Evolutionary conservation across 805 yeast species (phyloP), one percentile per base, ranked within the genome.

Genomic region (Schizosaccharomyces osmophilus): DNA sequence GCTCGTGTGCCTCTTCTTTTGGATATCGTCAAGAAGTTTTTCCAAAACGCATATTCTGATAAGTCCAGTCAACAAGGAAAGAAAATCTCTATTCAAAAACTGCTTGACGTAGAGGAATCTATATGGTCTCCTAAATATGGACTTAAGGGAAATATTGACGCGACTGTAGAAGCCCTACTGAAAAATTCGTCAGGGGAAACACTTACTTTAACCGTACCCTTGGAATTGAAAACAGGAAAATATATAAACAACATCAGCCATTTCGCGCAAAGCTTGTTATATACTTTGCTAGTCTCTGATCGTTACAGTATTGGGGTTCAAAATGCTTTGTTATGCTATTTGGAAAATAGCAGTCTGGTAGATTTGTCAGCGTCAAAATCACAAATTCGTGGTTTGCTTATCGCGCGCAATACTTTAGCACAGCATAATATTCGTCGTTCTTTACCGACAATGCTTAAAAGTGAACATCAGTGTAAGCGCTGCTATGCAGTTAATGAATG

Each of bases 91-190:
- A 81, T 85, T 0, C 74, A 79, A 17, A 81, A 83, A 62, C 78
- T 88, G 8, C 73, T 87, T 42, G 95, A 86, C 67, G 80, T 87
- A 9, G 99, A 93, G 70, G 97, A 93, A 67, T 85, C 82, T 66
- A 83, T 93, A 15, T 82, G 95, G 87, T 87, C 97, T 0, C 95
- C 97, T 0, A 78, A 80, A 68, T 88, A 79, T 73, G 99, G 99
- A 0, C 71, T 93, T 8, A 80, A 87, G 65, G 99, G 99, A 0
- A 80, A 83, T 66, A 81, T 89, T 19, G 99, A 93, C 73, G 95
- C 84, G 2, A 87, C 95, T 0, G 68, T 5, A 67, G 69, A 15
- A 64, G 66, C 1, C 78, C 78, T n/a, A 62, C 76, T 87, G 13
- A 51, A 22, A 19, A 29, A 15, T 19, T n/a, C n/a, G 4, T 29